These are phyloP conservation scores for Pueraria montana DNA, from an alignment of 306 rosid genomes.

Conservation along the genomic window DNA sequence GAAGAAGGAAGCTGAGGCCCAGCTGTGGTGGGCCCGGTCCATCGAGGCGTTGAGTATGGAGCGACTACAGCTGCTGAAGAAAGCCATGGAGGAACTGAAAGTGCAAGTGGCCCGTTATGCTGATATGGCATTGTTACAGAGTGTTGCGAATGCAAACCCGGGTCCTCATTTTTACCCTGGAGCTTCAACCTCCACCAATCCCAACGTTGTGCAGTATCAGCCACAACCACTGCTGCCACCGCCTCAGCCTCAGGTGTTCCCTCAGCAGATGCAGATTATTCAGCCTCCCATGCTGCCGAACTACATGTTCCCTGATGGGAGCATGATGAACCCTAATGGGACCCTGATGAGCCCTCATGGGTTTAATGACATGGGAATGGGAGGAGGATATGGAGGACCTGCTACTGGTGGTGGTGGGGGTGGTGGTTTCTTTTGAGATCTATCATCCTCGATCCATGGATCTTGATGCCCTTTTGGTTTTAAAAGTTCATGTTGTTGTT, in stretches of 20 bases:
- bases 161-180: neutral
- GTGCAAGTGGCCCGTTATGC: neutral
- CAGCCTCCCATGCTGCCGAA: no score
- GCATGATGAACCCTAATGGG: no score
- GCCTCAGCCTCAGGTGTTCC: neutral
- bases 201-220: neutral
- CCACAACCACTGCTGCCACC: neutral
- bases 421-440: constrained; percentile 23
- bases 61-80: neutral
- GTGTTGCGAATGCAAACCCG: neutral
- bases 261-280: neutral
- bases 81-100: neutral
- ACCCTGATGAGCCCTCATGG: neutral
- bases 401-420: neutral
- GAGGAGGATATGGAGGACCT: constrained; percentile 20
- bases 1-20: neutral
- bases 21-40: constrained; percentile 39
- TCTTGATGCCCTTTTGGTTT: constrained; percentile 10
- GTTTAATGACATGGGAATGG: constrained; percentile 21
- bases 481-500: neutral
- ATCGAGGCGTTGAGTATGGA: neutral
- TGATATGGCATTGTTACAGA: neutral
- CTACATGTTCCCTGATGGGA: constrained; percentile 26
- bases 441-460: neutral
- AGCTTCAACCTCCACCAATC: neutral